These are phyloP conservation scores for Cladosporium sp. DNA, from an alignment of 2,329 filamentous ascomycete genomes.

Conservation along the genomic window DNA sequence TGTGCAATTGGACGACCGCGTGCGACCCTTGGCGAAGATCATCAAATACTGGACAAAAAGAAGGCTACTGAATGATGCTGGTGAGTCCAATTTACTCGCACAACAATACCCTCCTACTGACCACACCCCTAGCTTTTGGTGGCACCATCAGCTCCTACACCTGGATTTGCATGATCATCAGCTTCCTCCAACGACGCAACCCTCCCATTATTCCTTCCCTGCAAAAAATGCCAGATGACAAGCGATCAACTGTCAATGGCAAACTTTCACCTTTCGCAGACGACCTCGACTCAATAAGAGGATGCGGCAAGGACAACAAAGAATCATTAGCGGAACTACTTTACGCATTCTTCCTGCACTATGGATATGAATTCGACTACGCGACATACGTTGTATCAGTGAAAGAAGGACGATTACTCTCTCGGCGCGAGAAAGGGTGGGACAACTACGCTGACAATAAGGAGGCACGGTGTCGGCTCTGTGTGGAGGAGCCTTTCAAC, in stretches of 20 bases:
- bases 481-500: constrained; percentile 97
- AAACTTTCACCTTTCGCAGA: constrained; percentile 77
- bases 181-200: constrained; percentile 83
- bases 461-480: constrained; percentile 65
- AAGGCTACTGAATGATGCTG: constrained; percentile 91
- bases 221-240: constrained; percentile 66
- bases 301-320: constrained; percentile 73
- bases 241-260: constrained; percentile 58
- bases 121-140: constrained; percentile 64
- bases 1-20: constrained; percentile 84
- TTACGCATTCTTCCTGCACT: constrained; percentile 93
- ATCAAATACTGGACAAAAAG: constrained; percentile 96
- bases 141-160: constrained; percentile 97
- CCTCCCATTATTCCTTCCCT: constrained; percentile 81
- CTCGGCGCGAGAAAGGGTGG: constrained; percentile 86
- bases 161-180: constrained; percentile 98
- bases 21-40: constrained; percentile 90
- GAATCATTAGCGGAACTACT: constrained; percentile 80
- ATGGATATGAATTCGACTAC: constrained; percentile 89
- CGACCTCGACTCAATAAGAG: constrained; percentile 67
- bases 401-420: constrained; percentile 69
- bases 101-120: constrained; percentile 1
- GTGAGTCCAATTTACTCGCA: constrained; percentile 48
- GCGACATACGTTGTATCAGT: constrained; percentile 80
- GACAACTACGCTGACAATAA: constrained; percentile 46